Conservation (phyloP, 2,329 filamentous ascomycete species). For the Colletotrichum sp. region DNA sequence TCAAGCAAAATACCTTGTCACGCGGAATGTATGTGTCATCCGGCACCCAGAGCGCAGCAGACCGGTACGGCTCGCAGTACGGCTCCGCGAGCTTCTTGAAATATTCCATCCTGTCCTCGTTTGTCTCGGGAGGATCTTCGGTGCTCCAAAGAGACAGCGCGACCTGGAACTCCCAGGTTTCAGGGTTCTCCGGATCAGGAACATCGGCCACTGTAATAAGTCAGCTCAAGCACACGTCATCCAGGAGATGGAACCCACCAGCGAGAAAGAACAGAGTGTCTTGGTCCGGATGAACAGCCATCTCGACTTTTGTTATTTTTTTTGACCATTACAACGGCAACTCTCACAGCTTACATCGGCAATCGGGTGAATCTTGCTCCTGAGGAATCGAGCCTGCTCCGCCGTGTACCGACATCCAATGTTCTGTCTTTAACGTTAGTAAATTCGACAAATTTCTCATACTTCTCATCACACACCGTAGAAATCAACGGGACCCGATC, state of each 20-base stretch:
- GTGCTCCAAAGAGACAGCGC: neutral
- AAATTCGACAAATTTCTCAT: neutral
- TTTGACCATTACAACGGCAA: neutral
- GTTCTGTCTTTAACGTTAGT: neutral
- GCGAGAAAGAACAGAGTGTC: neutral
- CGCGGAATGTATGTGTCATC: neutral
- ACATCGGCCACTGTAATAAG: neutral
- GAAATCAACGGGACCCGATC: neutral
- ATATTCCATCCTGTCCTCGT: neutral
- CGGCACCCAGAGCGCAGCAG: neutral
- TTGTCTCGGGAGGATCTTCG: neutral
- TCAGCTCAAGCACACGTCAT: neutral
- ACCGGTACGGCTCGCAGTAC: neutral
- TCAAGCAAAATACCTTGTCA: accelerated
- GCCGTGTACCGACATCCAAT: neutral
- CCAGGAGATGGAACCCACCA: neutral
- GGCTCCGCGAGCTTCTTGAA: neutral
- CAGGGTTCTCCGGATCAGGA: neutral
- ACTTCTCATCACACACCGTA: neutral
- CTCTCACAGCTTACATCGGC: neutral
- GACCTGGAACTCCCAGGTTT: neutral
- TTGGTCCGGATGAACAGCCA: neutral
- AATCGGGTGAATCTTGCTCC: neutral
- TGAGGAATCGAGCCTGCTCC: neutral
- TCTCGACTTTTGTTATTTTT: neutral